Evolutionary conservation across 345 rosid species (phyloP), one percentile per base, ranked within the genome.

Genomic region (Iberis pinnata): DNA sequence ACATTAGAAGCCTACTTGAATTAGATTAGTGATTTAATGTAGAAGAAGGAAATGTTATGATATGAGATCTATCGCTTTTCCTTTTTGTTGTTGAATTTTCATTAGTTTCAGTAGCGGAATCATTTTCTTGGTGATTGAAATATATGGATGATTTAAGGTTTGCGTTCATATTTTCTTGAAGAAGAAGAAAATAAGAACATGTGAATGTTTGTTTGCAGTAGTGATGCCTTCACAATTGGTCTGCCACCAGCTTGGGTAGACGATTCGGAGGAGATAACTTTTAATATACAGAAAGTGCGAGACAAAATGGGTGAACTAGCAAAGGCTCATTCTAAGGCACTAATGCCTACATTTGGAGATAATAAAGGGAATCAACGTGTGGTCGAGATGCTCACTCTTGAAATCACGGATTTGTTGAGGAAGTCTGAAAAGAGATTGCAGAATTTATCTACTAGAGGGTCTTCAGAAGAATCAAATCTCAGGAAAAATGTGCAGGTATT

Each of bases 311-410:
- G 65, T 12, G 90, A 82, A 66, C 49, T 88, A 63, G 75, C 82
- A 5, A 88, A 78, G 69, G 88, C 95, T 52, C 90, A 88, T 65
- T 77, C 88, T 29, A 88, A 88, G 72, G 88, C 90, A 44, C 60
- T 88, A 32, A 82, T 88, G 96, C 96, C 96, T 70, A 78, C 96
- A 0, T 88, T 88, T 62, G 96, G 95, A 26, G 95, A 88, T 54
- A 80, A 86, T 31, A 88, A 74, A 70, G 95, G 82, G 60, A 83
- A 70, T 60, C 97, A 88, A 37, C 80, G 66, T 35, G 61, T 37
- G 18, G 87, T 88, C 25, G 97, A 88, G 83, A 59, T 53, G 69
- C 76, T 88, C 19, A 84, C 88, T 58, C 78, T 52, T 53, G 95
- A 82, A 60, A 72, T 84, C 64, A 88, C 97, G 0, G 72, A 72